Base-by-base conservation (phyloP, 352 stramenopile species). In the Phytophthora pinifolia region DNA sequence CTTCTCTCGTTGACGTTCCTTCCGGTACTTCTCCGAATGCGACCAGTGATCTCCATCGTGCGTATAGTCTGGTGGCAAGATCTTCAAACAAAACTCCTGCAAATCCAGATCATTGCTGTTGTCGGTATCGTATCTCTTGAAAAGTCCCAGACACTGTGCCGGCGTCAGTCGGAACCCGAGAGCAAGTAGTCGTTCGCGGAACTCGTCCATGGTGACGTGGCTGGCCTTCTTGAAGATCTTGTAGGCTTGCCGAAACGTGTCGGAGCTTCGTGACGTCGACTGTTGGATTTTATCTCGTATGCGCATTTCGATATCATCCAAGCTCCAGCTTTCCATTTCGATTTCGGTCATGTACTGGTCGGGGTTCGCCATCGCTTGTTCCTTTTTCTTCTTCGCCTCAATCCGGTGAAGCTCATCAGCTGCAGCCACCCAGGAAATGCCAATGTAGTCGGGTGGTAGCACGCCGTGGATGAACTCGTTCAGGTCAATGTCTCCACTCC, bases 261-360 rank as follows among this genome's bases (percentile, higher is more conserved):
- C 83, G 1, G 83, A 92, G 54, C 75, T 88, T 49, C 84, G 82
- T 32, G 78, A 89, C 5, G 83, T 92, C 9, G 78, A 55, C 43
- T 92, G 83, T 48, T 84, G 63, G 47, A 92, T 91, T 34, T 90
- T 90, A 58, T 92, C 83, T n/a, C 83, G 78, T 42, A 92, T 85
- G 32, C 70, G 74, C 54, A 69, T 81, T 49, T 92, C 76, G 33
- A 92, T 92, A 39, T 86, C 78, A 49, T 91, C 80, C 3, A 92
- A 54, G 22, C 64, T 83, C 83, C 83, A 92, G 51, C 56, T 83
- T 42, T 86, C 70, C 70, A 91, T 87, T 57, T 89, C 76, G 43
- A 90, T 76, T 37, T 89, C 76, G 5, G 74, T 92, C 72, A 88
- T 86, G 50, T 76, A 88, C 45, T 85, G 72, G 30, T 90, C 80